A percentile compares a stretch with the other conserved stretches of the same genome.
Conservation (phyloP, 345 rosid genomes). For the Durio zibethinus region DNA sequence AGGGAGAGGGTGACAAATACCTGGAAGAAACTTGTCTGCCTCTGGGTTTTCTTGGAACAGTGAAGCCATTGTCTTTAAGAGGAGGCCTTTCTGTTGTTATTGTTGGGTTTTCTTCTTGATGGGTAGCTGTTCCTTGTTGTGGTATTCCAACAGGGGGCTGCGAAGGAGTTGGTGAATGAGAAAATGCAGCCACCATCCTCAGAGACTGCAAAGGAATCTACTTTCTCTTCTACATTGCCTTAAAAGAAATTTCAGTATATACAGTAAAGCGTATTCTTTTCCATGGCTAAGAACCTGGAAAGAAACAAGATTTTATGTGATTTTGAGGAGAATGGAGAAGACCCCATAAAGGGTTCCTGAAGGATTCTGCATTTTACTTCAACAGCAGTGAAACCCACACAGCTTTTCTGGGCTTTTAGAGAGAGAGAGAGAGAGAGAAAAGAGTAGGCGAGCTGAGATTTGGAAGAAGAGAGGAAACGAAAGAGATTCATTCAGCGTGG, state of each 20-base stretch:
- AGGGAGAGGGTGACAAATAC: constrained; percentile 83
- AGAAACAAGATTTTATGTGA: constrained; percentile 10
- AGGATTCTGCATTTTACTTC: constrained; percentile 27
- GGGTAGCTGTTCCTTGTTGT: constrained; percentile 5
- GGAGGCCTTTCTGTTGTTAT: constrained; percentile 25
- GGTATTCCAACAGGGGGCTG: constrained; percentile 26
- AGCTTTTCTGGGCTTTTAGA: constrained; percentile 7
- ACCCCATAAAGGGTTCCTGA: constrained; percentile 6
- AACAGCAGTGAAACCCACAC: constrained; percentile 10
- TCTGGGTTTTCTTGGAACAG: constrained; percentile 49
- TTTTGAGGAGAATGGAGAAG: constrained; percentile 13
- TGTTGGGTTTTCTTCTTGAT: constrained; percentile 14
- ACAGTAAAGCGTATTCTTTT: neutral
- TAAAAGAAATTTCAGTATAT: neutral
- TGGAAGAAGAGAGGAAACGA: neutral
- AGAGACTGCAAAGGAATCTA: constrained; percentile 11
- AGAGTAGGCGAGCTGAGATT: constrained; percentile 30
- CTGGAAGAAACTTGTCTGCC: constrained; percentile 77
- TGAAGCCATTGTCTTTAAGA: constrained; percentile 36
- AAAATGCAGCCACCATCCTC: constrained; percentile 70
- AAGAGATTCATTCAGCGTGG: neutral
- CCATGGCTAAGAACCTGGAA: constrained; percentile 17
- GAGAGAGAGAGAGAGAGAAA: neutral
- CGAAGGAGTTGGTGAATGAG: constrained; percentile 45
- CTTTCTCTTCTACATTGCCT: constrained; percentile 43